Conservation (phyloP, 352 stramenopile species). For the Pythium aphanidermatum region DNA sequence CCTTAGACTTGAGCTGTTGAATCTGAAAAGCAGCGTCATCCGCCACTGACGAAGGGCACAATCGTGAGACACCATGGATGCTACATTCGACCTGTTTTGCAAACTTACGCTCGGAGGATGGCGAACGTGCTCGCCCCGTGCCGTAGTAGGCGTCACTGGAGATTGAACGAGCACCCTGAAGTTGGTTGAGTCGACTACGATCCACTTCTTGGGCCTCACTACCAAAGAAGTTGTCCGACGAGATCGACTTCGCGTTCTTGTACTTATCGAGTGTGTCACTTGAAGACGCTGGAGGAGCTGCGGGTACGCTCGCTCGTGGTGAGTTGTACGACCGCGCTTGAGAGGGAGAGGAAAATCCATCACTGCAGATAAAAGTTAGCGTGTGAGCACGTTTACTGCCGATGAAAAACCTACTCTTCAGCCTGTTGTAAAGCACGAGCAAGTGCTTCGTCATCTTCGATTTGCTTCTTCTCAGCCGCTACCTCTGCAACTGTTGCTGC, state of each 20-base stretch:
- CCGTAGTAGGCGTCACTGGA: slow-evolving; percentile 86
- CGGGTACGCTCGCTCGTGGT: not conserved
- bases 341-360: slow-evolving; percentile 5
- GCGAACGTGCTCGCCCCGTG: slow-evolving; percentile 43
- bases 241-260: slow-evolving; percentile 90
- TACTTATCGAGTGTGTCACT: slow-evolving; percentile 85
- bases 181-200: slow-evolving; percentile 57
- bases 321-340: slow-evolving; percentile 16
- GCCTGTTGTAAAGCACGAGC: slow-evolving; percentile 73
- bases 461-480: slow-evolving; percentile 55
- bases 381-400: not conserved
- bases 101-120: slow-evolving; percentile 59
- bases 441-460: slow-evolving; percentile 83
- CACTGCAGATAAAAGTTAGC: slow-evolving; percentile 4
- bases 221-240: slow-evolving; percentile 87
- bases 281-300: slow-evolving; percentile 2
- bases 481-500: slow-evolving; percentile 15
- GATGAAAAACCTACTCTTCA: slow-evolving; percentile 51
- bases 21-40: slow-evolving; percentile 81
- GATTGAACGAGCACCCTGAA: slow-evolving; percentile 79
- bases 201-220: slow-evolving; percentile 52
- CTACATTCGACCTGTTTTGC: not conserved
- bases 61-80: too few species aligned
- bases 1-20: slow-evolving; percentile 80
- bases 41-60: too few species aligned